A percentile compares a stretch with the other conserved stretches of the same genome.
These are phyloP conservation scores for Saccharomyces hybrid DNA, from an alignment of 1,139 yeast species.

Conservation along the genomic window DNA sequence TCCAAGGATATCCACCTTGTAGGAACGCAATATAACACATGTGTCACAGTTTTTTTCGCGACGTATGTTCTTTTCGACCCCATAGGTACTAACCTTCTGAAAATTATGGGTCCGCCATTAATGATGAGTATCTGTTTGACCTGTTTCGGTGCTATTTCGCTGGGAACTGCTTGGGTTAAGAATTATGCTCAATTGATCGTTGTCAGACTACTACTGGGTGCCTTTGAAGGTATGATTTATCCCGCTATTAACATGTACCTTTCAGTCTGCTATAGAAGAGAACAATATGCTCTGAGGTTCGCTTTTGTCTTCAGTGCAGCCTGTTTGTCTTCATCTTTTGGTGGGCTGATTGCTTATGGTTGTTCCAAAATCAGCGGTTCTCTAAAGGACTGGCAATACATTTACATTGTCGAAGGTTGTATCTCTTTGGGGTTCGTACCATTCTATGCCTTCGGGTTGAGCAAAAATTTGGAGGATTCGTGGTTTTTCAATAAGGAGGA, in stretches of 20 bases:
- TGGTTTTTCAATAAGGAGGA: slow-evolving; percentile 45
- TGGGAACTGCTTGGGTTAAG: slow-evolving; percentile 41
- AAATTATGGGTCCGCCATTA: slow-evolving; percentile 30
- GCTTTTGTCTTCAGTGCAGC: slow-evolving; percentile 39
- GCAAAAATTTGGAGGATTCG: slow-evolving; percentile 25
- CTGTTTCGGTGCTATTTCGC: slow-evolving; percentile 43
- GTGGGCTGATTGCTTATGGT: slow-evolving; percentile 41
- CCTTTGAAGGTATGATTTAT: slow-evolving; percentile 51
- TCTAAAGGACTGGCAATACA: slow-evolving; percentile 47
- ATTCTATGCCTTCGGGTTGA: slow-evolving; percentile 26
- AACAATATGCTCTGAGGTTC: slow-evolving; percentile 39
- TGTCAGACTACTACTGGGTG: slow-evolving; percentile 42
- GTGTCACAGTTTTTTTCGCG: slow-evolving; percentile 47
- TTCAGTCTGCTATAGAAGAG: slow-evolving; percentile 36
- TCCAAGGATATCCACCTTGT: slow-evolving; percentile 42
- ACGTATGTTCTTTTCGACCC: slow-evolving; percentile 50
- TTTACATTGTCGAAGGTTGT: slow-evolving; percentile 48
- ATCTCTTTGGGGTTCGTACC: slow-evolving; percentile 46
- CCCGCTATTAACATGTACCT: slow-evolving; percentile 38
- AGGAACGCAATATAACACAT: slow-evolving; percentile 45
- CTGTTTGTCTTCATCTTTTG: slow-evolving; percentile 41
- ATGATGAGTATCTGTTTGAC: slow-evolving; percentile 32
- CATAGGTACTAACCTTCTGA: slow-evolving; percentile 41
- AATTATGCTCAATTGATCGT: slow-evolving; percentile 40
- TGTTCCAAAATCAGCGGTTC: slow-evolving; percentile 34